These are phyloP conservation scores for Naumovozyma baii DNA, from an alignment of 805 yeast genomes.

Conservation along the genomic window DNA sequence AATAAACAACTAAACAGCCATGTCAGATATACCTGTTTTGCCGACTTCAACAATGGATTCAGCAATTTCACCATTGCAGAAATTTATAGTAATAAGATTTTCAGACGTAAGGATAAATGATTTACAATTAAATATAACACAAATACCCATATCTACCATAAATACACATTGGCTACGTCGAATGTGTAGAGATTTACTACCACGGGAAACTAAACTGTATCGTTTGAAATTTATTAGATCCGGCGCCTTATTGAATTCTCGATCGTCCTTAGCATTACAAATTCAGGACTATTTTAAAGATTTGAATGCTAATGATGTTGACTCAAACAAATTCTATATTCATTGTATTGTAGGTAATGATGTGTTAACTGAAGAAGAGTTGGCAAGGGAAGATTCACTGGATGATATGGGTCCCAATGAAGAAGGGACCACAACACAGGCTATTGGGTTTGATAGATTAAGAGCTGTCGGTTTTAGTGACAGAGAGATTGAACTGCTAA, in stretches of 20 bases:
- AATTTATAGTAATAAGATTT: conserved; percentile 20
- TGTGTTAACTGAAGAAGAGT: conserved; percentile 31
- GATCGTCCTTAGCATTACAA: not conserved
- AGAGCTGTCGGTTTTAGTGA: conserved; percentile 75
- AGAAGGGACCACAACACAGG: conserved; percentile 36
- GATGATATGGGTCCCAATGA: conserved; percentile 32
- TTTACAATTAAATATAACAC: conserved; percentile 19
- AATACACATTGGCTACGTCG: conserved; percentile 24
- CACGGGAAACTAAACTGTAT: conserved; percentile 9
- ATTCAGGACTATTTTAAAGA: conserved; percentile 1
- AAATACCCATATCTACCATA: conserved; percentile 11
- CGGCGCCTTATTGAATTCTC: conserved; percentile 18
- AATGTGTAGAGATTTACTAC: conserved; percentile 20
- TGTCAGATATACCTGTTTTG: no score
- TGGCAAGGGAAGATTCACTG: conserved; percentile 48
- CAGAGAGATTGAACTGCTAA: conserved; percentile 60
- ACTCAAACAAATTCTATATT: conserved; percentile 41
- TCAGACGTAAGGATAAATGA: conserved; percentile 24
- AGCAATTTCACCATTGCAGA: conserved; percentile 1
- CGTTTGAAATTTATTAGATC: conserved; percentile 23
- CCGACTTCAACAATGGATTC: no score
- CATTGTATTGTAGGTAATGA: conserved; percentile 70
- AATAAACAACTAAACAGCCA: no score
- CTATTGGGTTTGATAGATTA: conserved; percentile 77
- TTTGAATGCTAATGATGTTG: conserved; percentile 1